These are phyloP conservation scores for Sporothrix brasiliensis DNA, from an alignment of 2,329 filamentous ascomycete genomes.

Conservation along the genomic window DNA sequence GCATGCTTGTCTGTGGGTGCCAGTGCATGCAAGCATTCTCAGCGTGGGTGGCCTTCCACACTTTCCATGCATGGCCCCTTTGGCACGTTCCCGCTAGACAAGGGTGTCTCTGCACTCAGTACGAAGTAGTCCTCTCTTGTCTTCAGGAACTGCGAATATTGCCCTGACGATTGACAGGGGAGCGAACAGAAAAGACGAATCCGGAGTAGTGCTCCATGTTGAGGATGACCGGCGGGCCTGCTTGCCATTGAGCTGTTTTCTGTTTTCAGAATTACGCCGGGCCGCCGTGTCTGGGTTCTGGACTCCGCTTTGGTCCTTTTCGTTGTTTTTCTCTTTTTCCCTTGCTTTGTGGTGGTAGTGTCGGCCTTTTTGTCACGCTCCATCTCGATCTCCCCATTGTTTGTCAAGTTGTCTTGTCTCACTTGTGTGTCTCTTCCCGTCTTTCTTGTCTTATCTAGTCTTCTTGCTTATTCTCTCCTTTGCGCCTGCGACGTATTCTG, in stretches of 20 bases:
- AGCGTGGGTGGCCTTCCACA: neutral
- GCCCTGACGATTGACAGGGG: conserved; percentile 9
- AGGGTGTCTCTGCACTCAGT: neutral
- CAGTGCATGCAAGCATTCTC: neutral
- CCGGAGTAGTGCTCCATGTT: too few relatives aligned
- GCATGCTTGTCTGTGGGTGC: too few relatives aligned
- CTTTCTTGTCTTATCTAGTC: conserved; percentile 2
- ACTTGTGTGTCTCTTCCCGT: neutral
- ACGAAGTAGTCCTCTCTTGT: neutral
- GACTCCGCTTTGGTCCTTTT: neutral
- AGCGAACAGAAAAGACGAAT: neutral
- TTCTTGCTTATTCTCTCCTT: neutral
- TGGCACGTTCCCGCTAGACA: conserved; percentile 18
- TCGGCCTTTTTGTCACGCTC: neutral
- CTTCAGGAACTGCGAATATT: neutral
- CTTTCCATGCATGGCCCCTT: conserved; percentile 17
- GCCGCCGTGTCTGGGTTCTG: neutral
- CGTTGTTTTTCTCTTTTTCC: neutral
- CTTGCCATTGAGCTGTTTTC: conserved; percentile 24
- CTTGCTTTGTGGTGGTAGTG: neutral
- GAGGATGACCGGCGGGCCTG: neutral
- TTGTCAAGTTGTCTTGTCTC: neutral
- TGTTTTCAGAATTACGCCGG: conserved; percentile 12
- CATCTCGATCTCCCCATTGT: too few relatives aligned
- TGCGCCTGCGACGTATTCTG: neutral